A percentile compares a stretch with the other conserved stretches of the same genome.
These are phyloP conservation scores for Paraconiothyrium brasiliense DNA, from an alignment of 2,329 filamentous ascomycete species.

Conservation along the genomic window DNA sequence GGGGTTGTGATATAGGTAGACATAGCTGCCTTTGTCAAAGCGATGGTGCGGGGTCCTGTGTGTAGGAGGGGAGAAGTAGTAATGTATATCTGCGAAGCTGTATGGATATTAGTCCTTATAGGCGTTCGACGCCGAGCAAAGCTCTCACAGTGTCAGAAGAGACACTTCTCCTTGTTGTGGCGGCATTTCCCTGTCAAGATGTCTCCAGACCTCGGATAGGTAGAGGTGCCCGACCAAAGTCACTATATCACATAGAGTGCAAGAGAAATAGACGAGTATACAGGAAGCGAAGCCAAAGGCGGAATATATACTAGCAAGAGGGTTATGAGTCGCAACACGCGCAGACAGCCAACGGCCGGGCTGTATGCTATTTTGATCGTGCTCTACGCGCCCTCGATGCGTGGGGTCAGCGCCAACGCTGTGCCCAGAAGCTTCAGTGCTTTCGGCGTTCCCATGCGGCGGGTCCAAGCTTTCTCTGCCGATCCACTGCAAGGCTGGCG, in stretches of 20 bases:
- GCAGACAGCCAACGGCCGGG: constrained; percentile 29
- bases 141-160: constrained; percentile 57
- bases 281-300: neutral
- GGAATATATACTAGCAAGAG: constrained; percentile 15
- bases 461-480: constrained; percentile 29
- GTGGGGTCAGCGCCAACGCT: constrained; percentile 28
- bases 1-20: constrained; percentile 81
- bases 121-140: neutral
- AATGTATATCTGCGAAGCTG: constrained; percentile 82
- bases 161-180: constrained; percentile 58
- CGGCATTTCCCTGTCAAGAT: constrained; percentile 50
- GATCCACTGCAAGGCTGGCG: constrained; percentile 27
- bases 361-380: constrained; percentile 45
- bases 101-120: constrained; percentile 14
- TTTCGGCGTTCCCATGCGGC: neutral
- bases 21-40: constrained; percentile 81
- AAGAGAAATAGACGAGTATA: constrained; percentile 9
- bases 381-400: constrained; percentile 43
- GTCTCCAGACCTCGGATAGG: neutral
- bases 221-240: neutral
- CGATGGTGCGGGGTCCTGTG: constrained; percentile 78
- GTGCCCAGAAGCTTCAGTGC: constrained; percentile 16
- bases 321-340: constrained; percentile 16
- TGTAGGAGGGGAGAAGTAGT: constrained; percentile 76
- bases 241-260: constrained; percentile 14